A percentile compares a stretch with the other conserved stretches of the same genome.
phyloP scores from a whole-genome alignment of 1,139 yeast species.

The Debaryomycetaceae sp. region DNA sequence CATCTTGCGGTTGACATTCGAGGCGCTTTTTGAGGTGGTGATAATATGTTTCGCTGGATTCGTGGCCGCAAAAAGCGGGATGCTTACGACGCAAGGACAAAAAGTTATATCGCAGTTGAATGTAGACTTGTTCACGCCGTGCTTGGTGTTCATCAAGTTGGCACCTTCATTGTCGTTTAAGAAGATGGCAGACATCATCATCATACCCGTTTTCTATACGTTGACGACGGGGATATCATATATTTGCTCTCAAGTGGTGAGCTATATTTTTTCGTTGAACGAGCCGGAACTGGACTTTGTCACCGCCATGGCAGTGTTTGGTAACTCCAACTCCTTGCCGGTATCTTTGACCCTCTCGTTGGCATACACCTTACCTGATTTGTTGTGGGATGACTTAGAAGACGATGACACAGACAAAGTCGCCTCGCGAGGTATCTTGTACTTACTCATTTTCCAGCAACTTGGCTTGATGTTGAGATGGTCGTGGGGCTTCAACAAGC shows the following conservation, averaged over 20 bases:
- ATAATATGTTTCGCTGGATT: slow-evolving; percentile 71
- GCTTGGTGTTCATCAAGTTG: slow-evolving; percentile 74
- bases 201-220: slow-evolving; percentile 71
- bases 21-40: slow-evolving; percentile 77
- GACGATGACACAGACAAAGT: slow-evolving; percentile 67
- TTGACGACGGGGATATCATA: slow-evolving; percentile 62
- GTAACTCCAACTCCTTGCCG: slow-evolving; percentile 76
- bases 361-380: slow-evolving; percentile 68
- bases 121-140: slow-evolving; percentile 81
- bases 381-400: slow-evolving; percentile 69
- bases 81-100: slow-evolving; percentile 59
- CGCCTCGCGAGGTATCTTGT: slow-evolving; percentile 77
- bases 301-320: slow-evolving; percentile 87
- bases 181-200: slow-evolving; percentile 64
- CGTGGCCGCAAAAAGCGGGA: slow-evolving; percentile 59
- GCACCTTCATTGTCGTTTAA: slow-evolving; percentile 69
- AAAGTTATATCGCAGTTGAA: slow-evolving; percentile 64
- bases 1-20: slow-evolving; percentile 65
- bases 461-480: slow-evolving; percentile 80
- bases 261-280: slow-evolving; percentile 48
- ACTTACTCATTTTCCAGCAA: slow-evolving; percentile 77
- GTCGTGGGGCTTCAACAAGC: slow-evolving; percentile 89
- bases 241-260: slow-evolving; percentile 48
- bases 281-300: slow-evolving; percentile 72
- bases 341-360: slow-evolving; percentile 72